Percentiles rank a stretch among this genome's conserved stretches.
These are phyloP conservation scores for Boletales sp. DNA, from an alignment of 768 basidiomycete species.

Conservation along the genomic window DNA sequence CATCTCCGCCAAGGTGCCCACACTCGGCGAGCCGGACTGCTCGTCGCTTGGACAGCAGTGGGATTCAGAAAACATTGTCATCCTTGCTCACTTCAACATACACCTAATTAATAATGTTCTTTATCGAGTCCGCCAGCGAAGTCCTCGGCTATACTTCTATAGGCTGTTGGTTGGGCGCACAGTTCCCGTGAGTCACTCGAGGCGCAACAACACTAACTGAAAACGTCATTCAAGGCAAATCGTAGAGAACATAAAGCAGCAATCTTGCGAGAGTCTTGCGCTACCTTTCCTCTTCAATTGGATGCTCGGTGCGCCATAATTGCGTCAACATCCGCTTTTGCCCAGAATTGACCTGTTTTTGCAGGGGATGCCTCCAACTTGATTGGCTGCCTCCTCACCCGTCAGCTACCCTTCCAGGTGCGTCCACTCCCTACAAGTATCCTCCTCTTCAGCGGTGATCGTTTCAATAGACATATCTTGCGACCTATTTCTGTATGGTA, in stretches of 20 bases:
- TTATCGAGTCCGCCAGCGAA: constrained; percentile 46
- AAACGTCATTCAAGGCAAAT: constrained; percentile 58
- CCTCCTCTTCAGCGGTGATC: constrained; percentile 4
- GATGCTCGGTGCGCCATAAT: constrained; percentile 68
- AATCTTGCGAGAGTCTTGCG: constrained; percentile 87
- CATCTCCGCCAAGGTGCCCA: too few relatives aligned
- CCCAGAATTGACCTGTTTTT: constrained; percentile 6
- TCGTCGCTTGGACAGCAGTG: not conserved
- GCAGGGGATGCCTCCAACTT: constrained; percentile 91
- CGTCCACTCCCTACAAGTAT: constrained; percentile 16
- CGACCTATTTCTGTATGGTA: constrained; percentile 84
- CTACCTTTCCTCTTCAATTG: constrained; percentile 92
- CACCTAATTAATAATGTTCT: constrained; percentile 10
- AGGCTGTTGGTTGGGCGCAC: constrained; percentile 79
- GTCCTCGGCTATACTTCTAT: constrained; percentile 70
- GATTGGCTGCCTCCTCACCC: constrained; percentile 85
- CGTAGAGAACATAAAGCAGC: constrained; percentile 66
- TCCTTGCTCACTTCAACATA: constrained; percentile 6
- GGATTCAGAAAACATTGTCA: too few relatives aligned
- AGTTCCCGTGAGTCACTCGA: constrained; percentile 69
- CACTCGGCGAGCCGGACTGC: too few relatives aligned
- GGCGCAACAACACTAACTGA: constrained; percentile 8
- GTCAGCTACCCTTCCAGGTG: constrained; percentile 94
- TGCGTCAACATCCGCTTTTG: constrained; percentile 4
- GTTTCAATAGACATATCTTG: constrained; percentile 72